Evolutionary conservation across 148 eudicot genomes (phyloP), one percentile per base, ranked within the genome.

Genomic region (Amaranthus cruentus): DNA sequence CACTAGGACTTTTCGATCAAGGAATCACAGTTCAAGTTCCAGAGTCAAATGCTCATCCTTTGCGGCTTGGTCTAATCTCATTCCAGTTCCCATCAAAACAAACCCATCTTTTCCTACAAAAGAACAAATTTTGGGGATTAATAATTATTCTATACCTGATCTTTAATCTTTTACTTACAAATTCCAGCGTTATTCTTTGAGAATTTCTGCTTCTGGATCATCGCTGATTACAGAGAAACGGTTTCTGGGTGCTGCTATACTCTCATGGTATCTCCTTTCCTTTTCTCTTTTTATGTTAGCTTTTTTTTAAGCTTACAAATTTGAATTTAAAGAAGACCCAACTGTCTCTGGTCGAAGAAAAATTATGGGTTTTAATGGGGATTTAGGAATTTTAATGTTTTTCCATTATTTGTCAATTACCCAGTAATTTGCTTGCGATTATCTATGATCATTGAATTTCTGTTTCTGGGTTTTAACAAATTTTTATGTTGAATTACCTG

Each of bases 41-140:
- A 55, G 77, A 78, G 76, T 78, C 81, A 73, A 64, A 68, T 57
- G 51, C 9, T 73, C 54, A 28, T 62, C 6, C 18, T 55, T 21
- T 9, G n/a, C 9, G 21, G 67, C 46, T 10, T 62, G 47, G 56
- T 70, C 56, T 50, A 38, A 46, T 14, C 69, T 53, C 58, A 10
- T 62, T 52, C 64, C 49, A 50, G 57, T 71, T 49, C 48, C 51
- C 74, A 54, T 62, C 74, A 59, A 61, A 65, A 12, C 0, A 14
- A 56, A 1, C 7, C 52, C 52, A 9, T 51, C 7, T 0, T 65
- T 65, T 63, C 49, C 67, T 12, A 44, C 50, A 51, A 8, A 54
- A 53, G 2, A 28, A 42, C 61, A 53, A 53, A 48, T 53, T 38
- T 69, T 38, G 5, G n/a, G 50, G 47, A 28, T 28, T 28, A 28